A percentile compares a stretch with the other conserved stretches of the same genome.
These are phyloP conservation scores for Trichosporon coremiiforme DNA, from an alignment of 1,284 basidiomycete genomes.

Conservation along the genomic window DNA sequence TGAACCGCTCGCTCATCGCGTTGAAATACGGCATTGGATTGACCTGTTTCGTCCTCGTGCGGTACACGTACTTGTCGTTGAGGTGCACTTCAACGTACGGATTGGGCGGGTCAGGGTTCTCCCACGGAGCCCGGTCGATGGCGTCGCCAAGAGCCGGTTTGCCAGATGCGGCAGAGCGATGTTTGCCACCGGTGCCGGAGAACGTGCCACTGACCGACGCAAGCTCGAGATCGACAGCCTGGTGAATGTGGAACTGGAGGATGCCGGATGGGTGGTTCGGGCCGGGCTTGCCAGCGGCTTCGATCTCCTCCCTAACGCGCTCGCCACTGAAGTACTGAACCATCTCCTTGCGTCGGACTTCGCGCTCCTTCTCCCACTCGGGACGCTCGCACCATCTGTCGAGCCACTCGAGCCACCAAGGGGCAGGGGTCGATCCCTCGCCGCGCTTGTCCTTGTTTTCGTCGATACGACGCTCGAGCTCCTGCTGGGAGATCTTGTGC, in stretches of 20 bases:
- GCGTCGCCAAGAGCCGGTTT: slow-evolving; percentile 49
- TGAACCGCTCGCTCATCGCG: slow-evolving; percentile 58
- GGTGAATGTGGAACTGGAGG: slow-evolving; percentile 55
- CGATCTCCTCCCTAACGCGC: slow-evolving; percentile 52
- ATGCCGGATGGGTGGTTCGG: slow-evolving; percentile 49
- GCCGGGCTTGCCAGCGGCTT: slow-evolving; percentile 46
- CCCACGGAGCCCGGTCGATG: slow-evolving; percentile 47
- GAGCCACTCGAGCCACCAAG: slow-evolving; percentile 46
- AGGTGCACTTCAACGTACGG: slow-evolving; percentile 57
- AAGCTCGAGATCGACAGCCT: slow-evolving; percentile 52
- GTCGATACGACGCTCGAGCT: slow-evolving; percentile 34
- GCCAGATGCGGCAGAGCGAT: slow-evolving; percentile 46
- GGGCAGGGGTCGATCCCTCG: slow-evolving; percentile 27
- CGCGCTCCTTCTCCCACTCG: slow-evolving; percentile 49
- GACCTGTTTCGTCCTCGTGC: slow-evolving; percentile 57
- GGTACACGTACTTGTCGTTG: slow-evolving; percentile 58
- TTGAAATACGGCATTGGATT: slow-evolving; percentile 58
- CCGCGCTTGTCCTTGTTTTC: slow-evolving; percentile 21
- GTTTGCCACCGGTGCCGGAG: slow-evolving; percentile 31
- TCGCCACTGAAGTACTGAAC: slow-evolving; percentile 53
- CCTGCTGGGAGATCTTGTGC: slow-evolving; percentile 48
- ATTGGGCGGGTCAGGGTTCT: slow-evolving; percentile 53
- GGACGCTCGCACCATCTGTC: slow-evolving; percentile 36
- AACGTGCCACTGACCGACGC: slow-evolving; percentile 49
- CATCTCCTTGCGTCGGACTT: slow-evolving; percentile 47